These are phyloP conservation scores for Tulasnella sp. DNA, from an alignment of 768 basidiomycete species.

Conservation along the genomic window DNA sequence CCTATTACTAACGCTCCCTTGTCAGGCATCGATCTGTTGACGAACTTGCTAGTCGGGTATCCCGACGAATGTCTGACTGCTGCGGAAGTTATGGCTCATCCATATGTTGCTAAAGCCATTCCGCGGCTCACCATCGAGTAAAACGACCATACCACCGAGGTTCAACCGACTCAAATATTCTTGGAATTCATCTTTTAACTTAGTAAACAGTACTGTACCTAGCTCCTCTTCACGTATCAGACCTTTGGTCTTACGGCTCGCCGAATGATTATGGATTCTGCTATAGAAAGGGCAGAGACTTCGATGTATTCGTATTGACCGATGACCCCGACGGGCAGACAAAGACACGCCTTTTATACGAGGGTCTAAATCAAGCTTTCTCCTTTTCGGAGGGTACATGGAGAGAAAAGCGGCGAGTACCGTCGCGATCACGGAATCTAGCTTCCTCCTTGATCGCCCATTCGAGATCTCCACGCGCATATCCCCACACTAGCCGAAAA, in stretches of 20 bases:
- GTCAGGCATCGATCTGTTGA: not conserved
- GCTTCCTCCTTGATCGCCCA: not conserved
- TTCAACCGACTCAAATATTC: no score
- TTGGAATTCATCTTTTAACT: no score
- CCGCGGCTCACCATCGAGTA: not conserved
- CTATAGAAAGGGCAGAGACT: no score
- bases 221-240: no score
- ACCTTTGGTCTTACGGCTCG: no score
- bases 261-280: no score
- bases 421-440: not conserved
- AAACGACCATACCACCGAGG: not conserved
- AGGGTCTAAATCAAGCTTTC: no score
- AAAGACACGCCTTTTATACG: no score
- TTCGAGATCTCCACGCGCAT: not conserved
- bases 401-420: not conserved
- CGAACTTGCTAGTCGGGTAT: not conserved
- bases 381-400: no score
- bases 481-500: not conserved
- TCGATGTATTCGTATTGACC: no score
- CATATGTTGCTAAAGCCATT: not conserved
- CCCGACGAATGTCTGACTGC: not conserved
- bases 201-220: no score
- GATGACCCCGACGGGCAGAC: no score
- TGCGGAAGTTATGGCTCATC: not conserved
- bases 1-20: not conserved